Conservation (phyloP, 1,139 yeast genomes). For the Arxiozyma slooffiae region DNA sequence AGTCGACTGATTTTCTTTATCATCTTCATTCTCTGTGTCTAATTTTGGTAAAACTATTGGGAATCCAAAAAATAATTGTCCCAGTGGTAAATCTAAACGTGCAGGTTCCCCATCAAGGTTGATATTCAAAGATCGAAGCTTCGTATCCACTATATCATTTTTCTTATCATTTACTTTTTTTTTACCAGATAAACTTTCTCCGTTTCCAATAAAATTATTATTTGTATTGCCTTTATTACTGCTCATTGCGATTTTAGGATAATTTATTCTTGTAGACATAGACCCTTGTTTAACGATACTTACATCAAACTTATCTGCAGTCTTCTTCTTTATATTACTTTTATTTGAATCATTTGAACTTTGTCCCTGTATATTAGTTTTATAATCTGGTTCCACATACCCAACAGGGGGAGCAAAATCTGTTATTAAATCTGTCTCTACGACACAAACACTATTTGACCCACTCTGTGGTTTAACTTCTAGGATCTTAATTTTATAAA, state of each 20-base stretch:
- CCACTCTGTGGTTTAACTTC: constrained; percentile 76
- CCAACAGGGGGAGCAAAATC: constrained; percentile 99
- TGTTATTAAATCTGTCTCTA: constrained; percentile 92
- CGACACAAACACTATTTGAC: constrained; percentile 71
- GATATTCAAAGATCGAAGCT: constrained; percentile 9
- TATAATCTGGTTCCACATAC: constrained; percentile 78
- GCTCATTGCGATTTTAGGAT: constrained; percentile 47
- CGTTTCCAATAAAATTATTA: constrained; percentile 48
- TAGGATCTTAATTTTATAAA: constrained; percentile 71
- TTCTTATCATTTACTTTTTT: constrained; percentile 27
- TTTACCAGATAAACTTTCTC: constrained; percentile 67
- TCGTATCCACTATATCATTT: constrained; percentile 8
- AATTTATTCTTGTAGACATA: constrained; percentile 72
- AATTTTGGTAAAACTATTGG: constrained; percentile 64
- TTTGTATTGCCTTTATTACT: constrained; percentile 26
- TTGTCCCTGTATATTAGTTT: constrained; percentile 10
- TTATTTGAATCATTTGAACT: constrained; percentile 11
- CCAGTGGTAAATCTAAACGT: constrained; percentile 65
- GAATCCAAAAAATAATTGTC: constrained; percentile 87
- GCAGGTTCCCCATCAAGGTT: constrained; percentile 49
- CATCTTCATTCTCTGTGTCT: constrained; percentile 37
- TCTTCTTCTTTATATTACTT: constrained; percentile 14
- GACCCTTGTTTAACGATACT: constrained; percentile 43
- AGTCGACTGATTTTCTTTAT: constrained; percentile 25
- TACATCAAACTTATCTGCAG: constrained; percentile 29